Conservation (phyloP, 1,139 yeast species). For the Candida sp. region DNA sequence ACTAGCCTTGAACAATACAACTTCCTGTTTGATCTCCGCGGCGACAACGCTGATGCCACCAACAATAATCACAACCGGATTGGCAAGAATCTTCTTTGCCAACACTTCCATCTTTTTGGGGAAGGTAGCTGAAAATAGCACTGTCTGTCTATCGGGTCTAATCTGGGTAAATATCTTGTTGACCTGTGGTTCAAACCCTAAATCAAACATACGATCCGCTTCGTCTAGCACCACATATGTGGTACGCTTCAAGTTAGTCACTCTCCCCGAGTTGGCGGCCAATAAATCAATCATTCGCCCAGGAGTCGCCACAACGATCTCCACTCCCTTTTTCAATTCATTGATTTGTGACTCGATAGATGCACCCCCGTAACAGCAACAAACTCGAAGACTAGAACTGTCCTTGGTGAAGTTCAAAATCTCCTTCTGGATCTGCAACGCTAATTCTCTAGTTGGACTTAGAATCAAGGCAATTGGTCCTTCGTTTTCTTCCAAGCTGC, state of each 20-base stretch:
- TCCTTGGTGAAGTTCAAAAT: constrained; percentile 59
- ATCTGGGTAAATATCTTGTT: constrained; percentile 77
- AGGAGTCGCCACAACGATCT: constrained; percentile 92
- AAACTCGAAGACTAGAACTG: constrained; percentile 46
- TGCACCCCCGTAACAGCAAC: constrained; percentile 96
- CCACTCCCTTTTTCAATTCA: constrained; percentile 77
- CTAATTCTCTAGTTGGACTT: constrained; percentile 94
- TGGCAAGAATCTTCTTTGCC: constrained; percentile 63
- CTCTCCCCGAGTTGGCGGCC: constrained; percentile 83
- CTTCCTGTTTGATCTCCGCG: constrained; percentile 75
- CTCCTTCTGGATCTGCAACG: constrained; percentile 81
- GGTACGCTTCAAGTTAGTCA: constrained; percentile 68
- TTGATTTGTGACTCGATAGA: constrained; percentile 84
- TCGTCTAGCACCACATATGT: constrained; percentile 92
- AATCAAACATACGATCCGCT: constrained; percentile 96
- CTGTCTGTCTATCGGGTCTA: constrained; percentile 92
- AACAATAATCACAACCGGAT: constrained; percentile 79
- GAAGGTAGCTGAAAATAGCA: constrained; percentile 92
- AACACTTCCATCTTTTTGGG: constrained; percentile 79
- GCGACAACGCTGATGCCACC: constrained; percentile 89
- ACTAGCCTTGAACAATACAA: constrained; percentile 55
- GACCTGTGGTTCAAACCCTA: constrained; percentile 98
- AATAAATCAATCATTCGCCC: constrained; percentile 92
- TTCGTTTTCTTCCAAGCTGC: constrained; percentile 52
- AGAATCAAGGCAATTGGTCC: constrained; percentile 85